These are phyloP conservation scores for Triticum dicoccoides DNA, from an alignment of 176 grass and related monocot species.

Conservation along the genomic window DNA sequence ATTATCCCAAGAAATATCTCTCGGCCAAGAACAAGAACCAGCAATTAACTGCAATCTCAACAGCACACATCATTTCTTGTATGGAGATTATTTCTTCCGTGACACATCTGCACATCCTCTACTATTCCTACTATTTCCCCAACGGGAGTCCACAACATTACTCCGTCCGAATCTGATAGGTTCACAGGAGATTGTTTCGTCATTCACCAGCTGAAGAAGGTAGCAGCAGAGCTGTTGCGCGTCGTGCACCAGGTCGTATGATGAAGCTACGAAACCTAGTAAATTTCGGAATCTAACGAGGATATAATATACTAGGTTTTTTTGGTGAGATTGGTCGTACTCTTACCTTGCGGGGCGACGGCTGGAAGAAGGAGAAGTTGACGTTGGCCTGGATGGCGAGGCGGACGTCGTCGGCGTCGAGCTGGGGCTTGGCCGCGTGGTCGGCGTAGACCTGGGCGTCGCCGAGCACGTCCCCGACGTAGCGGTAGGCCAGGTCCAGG, in stretches of 20 bases:
- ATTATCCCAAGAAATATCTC: not conserved
- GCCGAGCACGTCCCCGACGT: constrained; percentile 81
- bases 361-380: constrained; percentile 96
- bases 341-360: constrained; percentile 87
- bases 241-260: not conserved
- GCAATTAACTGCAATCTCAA: not conserved
- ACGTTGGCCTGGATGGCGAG: constrained; percentile 92
- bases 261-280: not conserved
- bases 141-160: not conserved
- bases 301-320: not conserved
- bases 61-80: not conserved
- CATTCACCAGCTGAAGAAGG: not conserved
- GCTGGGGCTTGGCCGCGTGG: constrained; percentile 68
- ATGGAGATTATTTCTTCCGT: not conserved
- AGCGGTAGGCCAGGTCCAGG: constrained; percentile 86
- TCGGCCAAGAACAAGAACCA: not conserved
- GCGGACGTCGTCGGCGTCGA: constrained; percentile 86
- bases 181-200: not conserved
- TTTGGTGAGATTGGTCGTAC: not conserved
- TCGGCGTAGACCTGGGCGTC: constrained; percentile 89
- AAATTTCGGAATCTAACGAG: not conserved
- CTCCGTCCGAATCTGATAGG: not conserved
- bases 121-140: not conserved
- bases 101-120: not conserved
- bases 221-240: not conserved